Conservation (phyloP, 805 yeast genomes). For the Pichia scutulata region DNA sequence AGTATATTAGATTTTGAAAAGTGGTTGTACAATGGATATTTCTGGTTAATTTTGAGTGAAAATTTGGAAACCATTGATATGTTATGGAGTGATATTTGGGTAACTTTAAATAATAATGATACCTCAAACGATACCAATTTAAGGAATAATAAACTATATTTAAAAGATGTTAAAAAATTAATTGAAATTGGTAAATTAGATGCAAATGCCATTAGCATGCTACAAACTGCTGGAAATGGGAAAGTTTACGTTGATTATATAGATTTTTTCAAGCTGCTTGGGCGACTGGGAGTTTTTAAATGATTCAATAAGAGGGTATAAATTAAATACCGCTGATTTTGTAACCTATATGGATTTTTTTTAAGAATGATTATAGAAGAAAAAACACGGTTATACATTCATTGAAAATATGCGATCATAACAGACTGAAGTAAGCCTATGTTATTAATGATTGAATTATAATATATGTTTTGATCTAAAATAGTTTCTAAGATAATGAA, state of each 20-base stretch:
- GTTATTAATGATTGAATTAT: slow-evolving; percentile 23
- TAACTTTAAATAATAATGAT: background rate
- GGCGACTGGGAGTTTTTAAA: slow-evolving; percentile 4
- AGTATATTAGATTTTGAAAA: slow-evolving; percentile 42
- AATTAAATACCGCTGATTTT: no score
- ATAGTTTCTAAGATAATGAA: slow-evolving; percentile 83
- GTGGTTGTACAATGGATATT: slow-evolving; percentile 33
- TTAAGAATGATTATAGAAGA: no score
- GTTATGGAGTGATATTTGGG: slow-evolving; percentile 33
- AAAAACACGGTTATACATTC: background rate
- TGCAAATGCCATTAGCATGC: slow-evolving; percentile 32
- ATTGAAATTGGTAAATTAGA: slow-evolving; percentile 27
- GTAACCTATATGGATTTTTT: background rate
- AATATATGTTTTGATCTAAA: slow-evolving; percentile 81
- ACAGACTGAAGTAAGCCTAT: no score
- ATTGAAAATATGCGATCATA: no score
- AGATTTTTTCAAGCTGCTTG: slow-evolving; percentile 43
- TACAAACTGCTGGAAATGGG: slow-evolving; percentile 35
- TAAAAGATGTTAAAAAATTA: slow-evolving; percentile 31
- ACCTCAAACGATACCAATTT: background rate
- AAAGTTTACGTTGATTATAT: slow-evolving; percentile 31
- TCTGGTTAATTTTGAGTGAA: slow-evolving; percentile 29
- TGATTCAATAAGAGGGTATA: background rate
- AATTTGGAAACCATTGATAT: slow-evolving; percentile 30
- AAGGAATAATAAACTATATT: slow-evolving; percentile 21